Conservation (phyloP, 768 basidiomycete genomes). For the Dentipellis fragilis region DNA sequence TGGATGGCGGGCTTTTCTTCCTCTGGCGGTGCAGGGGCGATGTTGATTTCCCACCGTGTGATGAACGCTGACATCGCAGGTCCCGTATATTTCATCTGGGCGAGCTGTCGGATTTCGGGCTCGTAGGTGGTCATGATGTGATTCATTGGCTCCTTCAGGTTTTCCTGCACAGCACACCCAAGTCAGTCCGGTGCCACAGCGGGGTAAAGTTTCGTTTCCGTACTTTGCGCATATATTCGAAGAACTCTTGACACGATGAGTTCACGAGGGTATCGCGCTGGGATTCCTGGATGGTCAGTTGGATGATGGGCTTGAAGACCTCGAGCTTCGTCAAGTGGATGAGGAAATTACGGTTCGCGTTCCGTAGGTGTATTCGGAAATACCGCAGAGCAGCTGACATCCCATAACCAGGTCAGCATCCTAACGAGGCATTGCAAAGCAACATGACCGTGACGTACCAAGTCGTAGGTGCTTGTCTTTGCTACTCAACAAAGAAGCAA, state of each 20-base stretch:
- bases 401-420: background rate
- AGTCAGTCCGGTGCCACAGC: slow-evolving; percentile 6
- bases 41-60: slow-evolving; percentile 85
- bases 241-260: slow-evolving; percentile 92
- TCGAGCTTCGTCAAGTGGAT: slow-evolving; percentile 77
- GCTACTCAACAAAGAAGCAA: slow-evolving; percentile 69
- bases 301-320: slow-evolving; percentile 72
- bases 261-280: slow-evolving; percentile 85
- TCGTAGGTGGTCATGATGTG: slow-evolving; percentile 77
- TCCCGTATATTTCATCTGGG: slow-evolving; percentile 48
- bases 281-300: slow-evolving; percentile 76
- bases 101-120: slow-evolving; percentile 51
- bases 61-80: slow-evolving; percentile 66
- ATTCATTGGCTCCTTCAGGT: slow-evolving; percentile 75
- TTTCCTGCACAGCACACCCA: slow-evolving; percentile 46
- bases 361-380: slow-evolving; percentile 76
- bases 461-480: slow-evolving; percentile 90
- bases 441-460: too few relatives aligned
- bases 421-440: slow-evolving; percentile 9
- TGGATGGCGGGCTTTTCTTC: slow-evolving; percentile 27
- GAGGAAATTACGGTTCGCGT: slow-evolving; percentile 69
- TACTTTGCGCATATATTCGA: slow-evolving; percentile 85
- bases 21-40: slow-evolving; percentile 57
- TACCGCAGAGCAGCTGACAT: slow-evolving; percentile 79
- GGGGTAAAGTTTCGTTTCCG: too few relatives aligned